These are phyloP conservation scores for Aspergillus arachidicola DNA, from an alignment of 2,329 filamentous ascomycete genomes.

Conservation along the genomic window DNA sequence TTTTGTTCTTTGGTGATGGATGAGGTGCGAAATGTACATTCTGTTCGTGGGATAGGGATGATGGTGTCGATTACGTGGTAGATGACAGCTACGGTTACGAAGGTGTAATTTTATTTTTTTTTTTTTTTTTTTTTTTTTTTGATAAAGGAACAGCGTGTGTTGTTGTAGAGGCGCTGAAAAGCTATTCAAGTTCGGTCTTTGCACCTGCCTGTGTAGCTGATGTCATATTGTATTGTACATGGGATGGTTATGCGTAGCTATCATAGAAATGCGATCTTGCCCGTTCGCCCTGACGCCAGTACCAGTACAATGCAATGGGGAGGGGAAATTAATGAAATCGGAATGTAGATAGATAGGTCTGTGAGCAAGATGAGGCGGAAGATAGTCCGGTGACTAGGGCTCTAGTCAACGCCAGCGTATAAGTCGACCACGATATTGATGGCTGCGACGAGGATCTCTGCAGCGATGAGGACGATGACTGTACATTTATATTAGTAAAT, in stretches of 20 bases:
- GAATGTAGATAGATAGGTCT: neutral
- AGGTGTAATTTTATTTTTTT: too few species aligned
- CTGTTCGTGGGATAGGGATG: neutral
- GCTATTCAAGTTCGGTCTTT: neutral
- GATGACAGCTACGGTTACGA: neutral
- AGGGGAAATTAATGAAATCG: constrained; percentile 8
- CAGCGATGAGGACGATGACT: constrained; percentile 95
- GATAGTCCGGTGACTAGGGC: neutral
- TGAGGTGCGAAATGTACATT: neutral
- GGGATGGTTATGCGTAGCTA: neutral
- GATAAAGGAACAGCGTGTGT: neutral
- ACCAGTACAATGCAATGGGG: constrained; percentile 6
- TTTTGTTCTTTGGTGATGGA: neutral
- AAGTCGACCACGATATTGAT: constrained; percentile 96
- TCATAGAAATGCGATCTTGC: constrained; percentile 8
- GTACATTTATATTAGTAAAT: constrained; percentile 18
- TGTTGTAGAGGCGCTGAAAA: neutral
- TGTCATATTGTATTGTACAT: constrained; percentile 11
- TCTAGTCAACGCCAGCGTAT: constrained; percentile 68
- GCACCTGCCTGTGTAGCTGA: neutral
- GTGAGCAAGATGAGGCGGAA: neutral
- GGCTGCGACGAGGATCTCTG: constrained; percentile 88
- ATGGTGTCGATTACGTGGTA: neutral
- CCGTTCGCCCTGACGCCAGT: constrained; percentile 17
- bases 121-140: too few species aligned